Conservation (phyloP, 345 rosid species). For the Citrus sp. region DNA sequence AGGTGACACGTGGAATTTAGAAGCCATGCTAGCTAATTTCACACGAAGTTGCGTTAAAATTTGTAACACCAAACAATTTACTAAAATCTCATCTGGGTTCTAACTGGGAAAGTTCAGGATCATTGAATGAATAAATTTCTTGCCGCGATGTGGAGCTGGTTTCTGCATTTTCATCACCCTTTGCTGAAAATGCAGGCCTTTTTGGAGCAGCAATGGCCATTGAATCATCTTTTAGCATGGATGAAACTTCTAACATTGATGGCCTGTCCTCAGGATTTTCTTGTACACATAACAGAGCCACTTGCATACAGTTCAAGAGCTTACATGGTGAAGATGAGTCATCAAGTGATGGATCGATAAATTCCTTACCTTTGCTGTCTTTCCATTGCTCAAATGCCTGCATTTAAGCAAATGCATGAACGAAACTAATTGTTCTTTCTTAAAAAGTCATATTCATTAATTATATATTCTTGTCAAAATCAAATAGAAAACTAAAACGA, state of each 20-base stretch:
- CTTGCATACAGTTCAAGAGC: conserved; percentile 9
- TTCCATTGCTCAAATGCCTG: conserved; percentile 26
- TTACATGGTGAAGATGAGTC: conserved; percentile 14
- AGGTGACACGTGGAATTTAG: conserved; percentile 5
- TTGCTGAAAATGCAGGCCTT: conserved; percentile 8
- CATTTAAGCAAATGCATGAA: not conserved
- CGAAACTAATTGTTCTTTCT: not conserved
- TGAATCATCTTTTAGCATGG: not conserved
- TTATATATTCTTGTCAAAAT: no score
- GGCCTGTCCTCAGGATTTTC: conserved; percentile 19
- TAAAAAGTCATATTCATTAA: no score
- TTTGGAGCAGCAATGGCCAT: not conserved
- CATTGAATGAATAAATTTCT: conserved; percentile 22
- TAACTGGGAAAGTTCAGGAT: conserved; percentile 24
- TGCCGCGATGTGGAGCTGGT: not conserved
- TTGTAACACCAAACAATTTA: not conserved
- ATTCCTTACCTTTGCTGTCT: not conserved
- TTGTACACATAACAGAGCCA: not conserved
- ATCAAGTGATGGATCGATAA: conserved; percentile 14
- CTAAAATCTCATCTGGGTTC: conserved; percentile 22
- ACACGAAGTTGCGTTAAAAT: not conserved
- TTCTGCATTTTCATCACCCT: not conserved
- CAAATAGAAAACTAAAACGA: no score
- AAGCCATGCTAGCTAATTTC: not conserved
- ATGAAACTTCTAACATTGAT: conserved; percentile 4